Percentiles rank a stretch among this genome's conserved stretches.
phyloP scores from a whole-genome alignment of 495 filamentous ascomycete species.

The Cladorrhinum samala region DNA sequence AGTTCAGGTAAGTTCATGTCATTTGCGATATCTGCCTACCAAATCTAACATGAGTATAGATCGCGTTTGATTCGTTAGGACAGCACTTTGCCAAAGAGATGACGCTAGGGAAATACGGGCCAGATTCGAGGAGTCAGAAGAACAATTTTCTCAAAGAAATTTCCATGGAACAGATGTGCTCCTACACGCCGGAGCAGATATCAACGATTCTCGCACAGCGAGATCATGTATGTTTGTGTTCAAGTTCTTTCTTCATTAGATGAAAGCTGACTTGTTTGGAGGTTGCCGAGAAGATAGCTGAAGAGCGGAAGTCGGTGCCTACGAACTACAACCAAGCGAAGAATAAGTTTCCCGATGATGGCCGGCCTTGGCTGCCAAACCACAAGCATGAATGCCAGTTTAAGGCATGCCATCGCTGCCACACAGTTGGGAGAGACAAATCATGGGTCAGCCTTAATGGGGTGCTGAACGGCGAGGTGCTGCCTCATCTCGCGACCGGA shows the following conservation, averaged over 20 bases:
- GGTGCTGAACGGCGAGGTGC: constrained; percentile 39
- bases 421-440: constrained; percentile 37
- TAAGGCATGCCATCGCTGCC: constrained; percentile 48
- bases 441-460: constrained; percentile 45
- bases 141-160: constrained; percentile 45
- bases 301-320: constrained; percentile 7
- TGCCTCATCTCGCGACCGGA: constrained; percentile 33
- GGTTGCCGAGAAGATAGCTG: constrained; percentile 21
- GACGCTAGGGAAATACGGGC: constrained; percentile 24
- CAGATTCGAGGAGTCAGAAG: constrained; percentile 31
- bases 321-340: not conserved
- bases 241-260: not conserved
- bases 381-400: constrained; percentile 41
- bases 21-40: not conserved
- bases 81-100: constrained; percentile 18
- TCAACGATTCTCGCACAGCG: constrained; percentile 36
- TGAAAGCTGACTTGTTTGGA: constrained; percentile 2
- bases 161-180: constrained; percentile 40
- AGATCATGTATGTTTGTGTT: constrained; percentile 23
- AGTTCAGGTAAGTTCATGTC: constrained; percentile 18
- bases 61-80: constrained; percentile 25
- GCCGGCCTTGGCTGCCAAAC: constrained; percentile 35
- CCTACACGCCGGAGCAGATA: constrained; percentile 38
- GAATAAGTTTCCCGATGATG: constrained; percentile 8
- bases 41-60: constrained; percentile 4